A percentile compares a stretch with the other conserved stretches of the same genome.
These are phyloP conservation scores for Allium fistulosum DNA, from an alignment of 106 monocot species.

Conservation along the genomic window DNA sequence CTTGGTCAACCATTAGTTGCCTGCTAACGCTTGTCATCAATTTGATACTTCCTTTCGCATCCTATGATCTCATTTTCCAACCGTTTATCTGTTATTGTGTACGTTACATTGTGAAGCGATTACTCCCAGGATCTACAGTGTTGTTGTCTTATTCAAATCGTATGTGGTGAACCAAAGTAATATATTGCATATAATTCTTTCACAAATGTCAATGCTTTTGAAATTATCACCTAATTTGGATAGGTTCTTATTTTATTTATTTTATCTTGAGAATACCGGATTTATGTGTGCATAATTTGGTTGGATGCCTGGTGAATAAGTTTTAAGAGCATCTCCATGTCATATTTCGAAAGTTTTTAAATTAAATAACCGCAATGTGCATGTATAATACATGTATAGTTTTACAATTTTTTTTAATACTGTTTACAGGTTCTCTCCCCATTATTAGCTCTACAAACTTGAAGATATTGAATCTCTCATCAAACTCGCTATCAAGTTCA, in stretches of 20 bases:
- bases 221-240: background rate
- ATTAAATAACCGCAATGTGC: background rate
- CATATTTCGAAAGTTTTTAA: background rate
- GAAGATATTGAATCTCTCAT: constrained; percentile 72
- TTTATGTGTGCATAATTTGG: background rate
- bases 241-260: background rate
- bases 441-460: constrained; percentile 64
- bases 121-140: too few relatives aligned
- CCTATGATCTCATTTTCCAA: too few relatives aligned
- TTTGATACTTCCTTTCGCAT: too few relatives aligned
- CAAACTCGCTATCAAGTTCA: constrained; percentile 56
- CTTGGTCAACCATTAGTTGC: too few relatives aligned
- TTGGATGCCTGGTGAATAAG: background rate
- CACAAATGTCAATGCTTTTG: background rate
- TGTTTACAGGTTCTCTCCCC: constrained; percentile 42
- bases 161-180: too few relatives aligned
- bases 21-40: too few relatives aligned
- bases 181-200: too few relatives aligned
- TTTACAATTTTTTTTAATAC: background rate
- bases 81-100: too few relatives aligned
- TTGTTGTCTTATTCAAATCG: too few relatives aligned
- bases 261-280: background rate
- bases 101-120: too few relatives aligned
- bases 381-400: background rate
- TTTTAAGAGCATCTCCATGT: background rate